Evolutionary conservation across 345 rosid species (phyloP), one percentile per base, ranked within the genome.

Genomic region (Theobroma cacao): DNA sequence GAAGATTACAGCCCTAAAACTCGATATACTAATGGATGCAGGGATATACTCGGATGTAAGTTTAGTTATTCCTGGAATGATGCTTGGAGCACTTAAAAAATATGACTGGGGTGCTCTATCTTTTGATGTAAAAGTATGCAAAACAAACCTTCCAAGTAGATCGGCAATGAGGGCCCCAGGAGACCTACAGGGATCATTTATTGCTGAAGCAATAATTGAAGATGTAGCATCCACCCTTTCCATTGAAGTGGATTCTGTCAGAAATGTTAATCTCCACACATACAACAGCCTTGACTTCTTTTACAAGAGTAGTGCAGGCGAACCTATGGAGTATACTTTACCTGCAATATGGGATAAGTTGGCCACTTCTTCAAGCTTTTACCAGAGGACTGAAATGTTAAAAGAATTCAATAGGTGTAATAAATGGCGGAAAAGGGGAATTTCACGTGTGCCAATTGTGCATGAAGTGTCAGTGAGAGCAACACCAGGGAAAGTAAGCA

Each of bases 151-250:
- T 50, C 80, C 88, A 0, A 91, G 89, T 75, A 91, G 87, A 86
- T 83, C 94, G 28, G 87, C 94, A 1, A 84, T 92, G 95, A 88
- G 97, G 50, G 98, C 86, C 61, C 98, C 98, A 0, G 98, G 98
- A 67, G 98, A 92, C 22, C 86, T 89, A 62, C 98, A 95, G 78
- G 93, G 84, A 15, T 86, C 97, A n/a, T 95, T 75, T 75, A 93
- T 95, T 17, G 94, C 95, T 12, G 98, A 95, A 85, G 82, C 85
- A 4, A 80, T 95, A 41, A 87, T 95, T 13, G 99, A 95, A 83
- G 87, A 90, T 50, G 92, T 93, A 18, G 97, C 97, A 7, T 86
- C 92, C 74, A 59, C 86, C 60, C 97, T 93, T 83, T 84, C 87
- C 53, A 77, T 93, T 85, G 92, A 91, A 3, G 91, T 79, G 3